Evolutionary conservation across 2,329 filamentous ascomycete species (phyloP), one percentile per base, ranked within the genome.

Genomic region (Fragosphaeria purpurea): DNA sequence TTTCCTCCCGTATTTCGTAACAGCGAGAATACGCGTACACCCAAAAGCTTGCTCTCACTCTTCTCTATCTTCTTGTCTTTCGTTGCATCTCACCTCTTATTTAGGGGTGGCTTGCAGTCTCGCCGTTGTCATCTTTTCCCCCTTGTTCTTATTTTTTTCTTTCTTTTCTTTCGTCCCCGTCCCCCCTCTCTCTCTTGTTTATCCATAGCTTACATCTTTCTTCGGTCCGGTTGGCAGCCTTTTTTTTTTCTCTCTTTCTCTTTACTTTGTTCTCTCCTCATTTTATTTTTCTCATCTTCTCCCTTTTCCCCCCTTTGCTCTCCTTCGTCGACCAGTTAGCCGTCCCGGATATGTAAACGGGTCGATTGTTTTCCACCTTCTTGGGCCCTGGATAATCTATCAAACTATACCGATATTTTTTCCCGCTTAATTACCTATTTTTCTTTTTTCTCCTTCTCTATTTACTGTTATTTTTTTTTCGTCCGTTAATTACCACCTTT

Each of bases 361-460:
- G 22, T 2, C 22, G 22, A 22, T 22, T 39, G 41, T 41, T 39
- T 34, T 35, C 32, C 38, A 4, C 47, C 37, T n/a, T 45, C 4
- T 50, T 12, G n/a, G 40, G 10, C 12, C 32, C 38, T 45, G 48
- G 32, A 13, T 46, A 46, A 37, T 46, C n/a, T 44, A 9, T 13
- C 47, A 34, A 12, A 44, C 47, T 41, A 35, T 37, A 44, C 22
- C 43, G 32, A 32, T 7, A 35, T 37, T n/a, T 46, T 50, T 31
- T 45, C 37, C 48, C 42, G 42, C 43, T 46, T 45, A 41, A 46
- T 50, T 41, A 44, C 40, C 31, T 44, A 31, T 33, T 37, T 13
- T 32, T 45, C 12, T 12, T 31, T 40, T 50, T 32, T 11, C 13
- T 31, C 38, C 7, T 22, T 32, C 30, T 22, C 9, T 33, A 38